Conservation (phyloP, 805 yeast species). For the Candida easanensis region DNA sequence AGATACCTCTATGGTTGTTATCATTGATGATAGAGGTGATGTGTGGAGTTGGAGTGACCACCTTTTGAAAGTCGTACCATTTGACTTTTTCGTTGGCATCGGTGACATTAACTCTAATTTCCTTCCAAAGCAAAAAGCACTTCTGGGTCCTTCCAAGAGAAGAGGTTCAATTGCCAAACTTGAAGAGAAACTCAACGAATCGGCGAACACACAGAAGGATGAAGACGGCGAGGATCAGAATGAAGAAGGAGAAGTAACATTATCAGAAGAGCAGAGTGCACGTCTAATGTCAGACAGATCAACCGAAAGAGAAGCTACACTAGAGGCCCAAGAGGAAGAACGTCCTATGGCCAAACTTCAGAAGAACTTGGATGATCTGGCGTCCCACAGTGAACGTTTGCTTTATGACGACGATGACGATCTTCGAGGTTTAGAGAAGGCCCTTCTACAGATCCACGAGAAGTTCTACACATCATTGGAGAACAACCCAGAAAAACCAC, state of each 20-base stretch:
- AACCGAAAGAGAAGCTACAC: slow-evolving; percentile 59
- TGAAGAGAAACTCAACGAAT: slow-evolving; percentile 37
- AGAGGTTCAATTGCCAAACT: slow-evolving; percentile 54
- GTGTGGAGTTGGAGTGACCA: slow-evolving; percentile 98
- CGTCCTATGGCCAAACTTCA: slow-evolving; percentile 85
- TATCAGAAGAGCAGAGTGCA: slow-evolving; percentile 34
- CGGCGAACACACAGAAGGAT: neutral
- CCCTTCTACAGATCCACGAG: slow-evolving; percentile 60
- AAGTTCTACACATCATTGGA: slow-evolving; percentile 58
- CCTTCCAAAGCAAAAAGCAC: slow-evolving; percentile 70
- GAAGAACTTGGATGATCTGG: slow-evolving; percentile 53
- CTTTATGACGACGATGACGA: slow-evolving; percentile 82
- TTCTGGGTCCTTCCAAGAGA: slow-evolving; percentile 61
- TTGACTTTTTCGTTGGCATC: slow-evolving; percentile 93
- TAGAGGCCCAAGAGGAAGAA: slow-evolving; percentile 78
- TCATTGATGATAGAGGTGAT: slow-evolving; percentile 96
- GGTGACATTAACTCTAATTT: slow-evolving; percentile 96
- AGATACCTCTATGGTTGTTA: slow-evolving; percentile 93
- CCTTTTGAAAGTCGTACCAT: slow-evolving; percentile 88
- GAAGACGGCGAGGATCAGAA: slow-evolving; percentile 27
- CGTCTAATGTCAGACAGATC: slow-evolving; percentile 33
- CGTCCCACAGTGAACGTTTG: slow-evolving; percentile 35
- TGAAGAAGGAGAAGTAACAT: slow-evolving; percentile 31
- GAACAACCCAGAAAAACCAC: slow-evolving; percentile 40
- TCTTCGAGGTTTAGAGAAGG: slow-evolving; percentile 56